A percentile compares a stretch with the other conserved stretches of the same genome.
These are phyloP conservation scores for Pleurotus tuoliensis DNA, from an alignment of 768 basidiomycete species.

Conservation along the genomic window DNA sequence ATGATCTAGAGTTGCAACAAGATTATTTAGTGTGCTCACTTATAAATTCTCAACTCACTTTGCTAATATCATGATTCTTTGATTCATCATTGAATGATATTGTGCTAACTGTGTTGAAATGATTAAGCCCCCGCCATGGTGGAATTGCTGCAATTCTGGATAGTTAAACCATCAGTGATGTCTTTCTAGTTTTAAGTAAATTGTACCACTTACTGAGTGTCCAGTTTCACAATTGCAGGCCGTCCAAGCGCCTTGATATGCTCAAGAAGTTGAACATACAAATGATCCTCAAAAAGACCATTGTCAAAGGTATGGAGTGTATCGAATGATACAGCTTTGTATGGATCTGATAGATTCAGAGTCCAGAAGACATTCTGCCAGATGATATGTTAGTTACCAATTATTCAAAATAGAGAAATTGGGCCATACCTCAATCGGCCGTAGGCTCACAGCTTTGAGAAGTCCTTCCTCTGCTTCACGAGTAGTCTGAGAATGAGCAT, in stretches of 20 bases:
- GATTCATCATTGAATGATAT: neutral
- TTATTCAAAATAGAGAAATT: conserved; percentile 7
- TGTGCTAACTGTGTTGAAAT: neutral
- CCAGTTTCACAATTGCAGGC: conserved; percentile 12
- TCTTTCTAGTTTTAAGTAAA: neutral
- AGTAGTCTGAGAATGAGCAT: conserved; percentile 10
- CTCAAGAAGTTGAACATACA: conserved; percentile 21
- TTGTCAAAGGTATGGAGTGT: conserved; percentile 28
- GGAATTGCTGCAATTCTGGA: neutral
- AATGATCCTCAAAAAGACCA: conserved; percentile 30
- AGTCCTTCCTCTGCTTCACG: conserved; percentile 1
- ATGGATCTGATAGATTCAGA: conserved; percentile 27
- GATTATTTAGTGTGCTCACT: neutral
- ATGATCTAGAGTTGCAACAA: conserved; percentile 16
- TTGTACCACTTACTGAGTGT: conserved; percentile 21
- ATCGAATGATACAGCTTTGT: conserved; percentile 33
- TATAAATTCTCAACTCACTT: neutral
- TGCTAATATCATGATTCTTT: neutral
- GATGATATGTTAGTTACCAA: neutral
- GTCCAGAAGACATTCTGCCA: conserved; percentile 38
- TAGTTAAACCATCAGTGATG: neutral
- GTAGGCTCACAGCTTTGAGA: conserved; percentile 18
- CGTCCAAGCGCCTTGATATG: conserved; percentile 13
- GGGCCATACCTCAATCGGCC: conserved; percentile 17
- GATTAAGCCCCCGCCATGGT: neutral